A percentile compares a stretch with the other conserved stretches of the same genome.
These are phyloP conservation scores for Chlorella sp. DNA, from an alignment of 139 green algal genomes.

Conservation along the genomic window DNA sequence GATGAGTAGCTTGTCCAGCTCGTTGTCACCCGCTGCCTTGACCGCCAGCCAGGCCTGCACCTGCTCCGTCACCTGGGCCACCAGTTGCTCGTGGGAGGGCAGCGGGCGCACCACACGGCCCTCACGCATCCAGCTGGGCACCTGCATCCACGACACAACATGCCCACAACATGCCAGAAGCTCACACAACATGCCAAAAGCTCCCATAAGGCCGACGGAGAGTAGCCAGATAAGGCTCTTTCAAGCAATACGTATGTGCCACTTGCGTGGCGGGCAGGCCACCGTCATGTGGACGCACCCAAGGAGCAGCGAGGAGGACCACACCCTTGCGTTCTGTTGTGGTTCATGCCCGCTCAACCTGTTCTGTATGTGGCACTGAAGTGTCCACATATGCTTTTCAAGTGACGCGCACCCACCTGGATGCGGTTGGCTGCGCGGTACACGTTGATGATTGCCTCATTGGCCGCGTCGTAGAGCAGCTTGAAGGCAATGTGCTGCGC, in stretches of 20 bases:
- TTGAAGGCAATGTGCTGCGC: slow-evolving; percentile 46
- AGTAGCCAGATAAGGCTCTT: background rate
- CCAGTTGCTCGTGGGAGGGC: slow-evolving; percentile 17
- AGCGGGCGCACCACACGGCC: slow-evolving; percentile 15
- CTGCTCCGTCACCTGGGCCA: slow-evolving; percentile 21
- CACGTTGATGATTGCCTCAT: slow-evolving; percentile 31
- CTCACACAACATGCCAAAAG: background rate
- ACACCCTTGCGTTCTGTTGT: too few species aligned
- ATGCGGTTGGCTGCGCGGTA: slow-evolving; percentile 26
- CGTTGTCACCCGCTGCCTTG: background rate
- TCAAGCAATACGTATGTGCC: background rate
- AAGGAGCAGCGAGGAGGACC: background rate
- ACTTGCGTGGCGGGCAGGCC: background rate
- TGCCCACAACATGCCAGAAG: background rate
- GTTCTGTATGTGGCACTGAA: background rate
- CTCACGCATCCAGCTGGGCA: background rate
- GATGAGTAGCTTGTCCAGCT: slow-evolving; percentile 1
- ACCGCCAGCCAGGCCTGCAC: background rate
- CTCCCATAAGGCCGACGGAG: background rate
- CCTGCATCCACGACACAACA: background rate
- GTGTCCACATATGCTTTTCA: background rate
- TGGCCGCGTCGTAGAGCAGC: slow-evolving; percentile 43
- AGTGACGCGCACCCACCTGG: slow-evolving; percentile 1
- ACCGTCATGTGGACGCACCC: background rate
- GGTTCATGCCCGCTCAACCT: too few species aligned